Conservation (phyloP, 192 early-diverging fungal genomes). For the Gaertneriomyces semiglobifer region DNA sequence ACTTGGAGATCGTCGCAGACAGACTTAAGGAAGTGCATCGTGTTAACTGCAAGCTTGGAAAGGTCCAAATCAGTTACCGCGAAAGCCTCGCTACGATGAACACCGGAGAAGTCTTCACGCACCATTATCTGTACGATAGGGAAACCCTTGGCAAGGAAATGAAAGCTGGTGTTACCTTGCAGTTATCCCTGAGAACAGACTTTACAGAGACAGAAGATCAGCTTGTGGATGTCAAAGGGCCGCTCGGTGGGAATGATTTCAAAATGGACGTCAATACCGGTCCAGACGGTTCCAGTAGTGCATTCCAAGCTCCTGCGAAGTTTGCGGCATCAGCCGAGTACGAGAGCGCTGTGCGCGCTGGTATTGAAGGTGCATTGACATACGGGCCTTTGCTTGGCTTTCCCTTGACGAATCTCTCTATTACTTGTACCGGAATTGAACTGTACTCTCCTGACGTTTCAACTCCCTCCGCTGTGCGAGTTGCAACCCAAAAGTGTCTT, state of each 20-base stretch:
- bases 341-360: conserved; percentile 55
- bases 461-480: conserved; percentile 34
- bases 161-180: conserved; percentile 55
- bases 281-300: background rate
- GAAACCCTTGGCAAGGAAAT: conserved; percentile 68
- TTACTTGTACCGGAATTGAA: conserved; percentile 24
- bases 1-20: conserved; percentile 85
- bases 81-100: conserved; percentile 55
- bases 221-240: conserved; percentile 7
- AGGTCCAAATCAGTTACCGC: conserved; percentile 82
- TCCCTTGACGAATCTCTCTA: conserved; percentile 56
- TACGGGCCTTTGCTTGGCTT: conserved; percentile 79
- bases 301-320: too few species aligned
- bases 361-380: conserved; percentile 63
- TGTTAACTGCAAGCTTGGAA: conserved; percentile 75
- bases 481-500: conserved; percentile 45
- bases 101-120: conserved; percentile 27
- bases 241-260: conserved; percentile 21
- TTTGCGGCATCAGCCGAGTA: conserved; percentile 22
- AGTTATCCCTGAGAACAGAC: conserved; percentile 45
- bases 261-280: background rate
- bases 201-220: conserved; percentile 45
- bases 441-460: conserved; percentile 34
- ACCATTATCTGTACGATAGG: conserved; percentile 51
- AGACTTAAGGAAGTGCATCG: conserved; percentile 76